A percentile compares a stretch with the other conserved stretches of the same genome.
These are phyloP conservation scores for Fusarium armeniacum DNA, from an alignment of 2,329 filamentous ascomycete species.

Conservation along the genomic window DNA sequence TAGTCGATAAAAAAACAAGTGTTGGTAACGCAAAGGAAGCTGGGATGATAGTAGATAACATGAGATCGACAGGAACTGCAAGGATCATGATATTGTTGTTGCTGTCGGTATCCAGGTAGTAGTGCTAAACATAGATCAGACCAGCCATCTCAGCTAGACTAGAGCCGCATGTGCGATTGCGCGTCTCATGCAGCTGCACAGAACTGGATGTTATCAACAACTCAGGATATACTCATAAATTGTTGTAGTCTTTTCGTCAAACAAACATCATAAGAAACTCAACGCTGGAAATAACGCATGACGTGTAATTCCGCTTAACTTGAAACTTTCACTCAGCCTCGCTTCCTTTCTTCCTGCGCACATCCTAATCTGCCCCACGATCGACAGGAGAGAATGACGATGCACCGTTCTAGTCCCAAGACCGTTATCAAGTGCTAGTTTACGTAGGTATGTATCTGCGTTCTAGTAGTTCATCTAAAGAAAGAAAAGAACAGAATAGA, in stretches of 20 bases:
- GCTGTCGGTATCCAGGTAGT: too few species aligned
- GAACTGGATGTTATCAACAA: background rate
- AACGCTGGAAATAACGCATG: background rate
- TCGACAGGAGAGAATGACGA: constrained; percentile 34
- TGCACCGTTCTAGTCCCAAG: background rate
- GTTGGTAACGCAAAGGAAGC: constrained; percentile 1
- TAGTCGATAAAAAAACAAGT: background rate
- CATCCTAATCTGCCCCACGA: constrained; percentile 41
- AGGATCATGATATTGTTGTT: constrained; percentile 16
- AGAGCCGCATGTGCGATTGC: constrained; percentile 37
- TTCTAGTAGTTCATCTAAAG: background rate
- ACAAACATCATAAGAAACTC: background rate
- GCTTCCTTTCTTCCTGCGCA: constrained; percentile 17
- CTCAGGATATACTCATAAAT: background rate
- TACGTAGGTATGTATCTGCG: background rate
- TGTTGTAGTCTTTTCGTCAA: too few species aligned
- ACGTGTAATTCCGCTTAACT: constrained; percentile 6
- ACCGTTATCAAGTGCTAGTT: background rate
- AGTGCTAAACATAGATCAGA: constrained; percentile 39
- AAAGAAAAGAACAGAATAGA: background rate
- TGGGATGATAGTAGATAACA: constrained; percentile 9
- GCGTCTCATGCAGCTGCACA: constrained; percentile 16
- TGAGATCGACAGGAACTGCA: constrained; percentile 35
- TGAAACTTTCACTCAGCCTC: constrained; percentile 6
- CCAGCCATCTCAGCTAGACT: constrained; percentile 7